Conservation (phyloP, 352 stramenopile species). For the Phytophthora palmivora region DNA sequence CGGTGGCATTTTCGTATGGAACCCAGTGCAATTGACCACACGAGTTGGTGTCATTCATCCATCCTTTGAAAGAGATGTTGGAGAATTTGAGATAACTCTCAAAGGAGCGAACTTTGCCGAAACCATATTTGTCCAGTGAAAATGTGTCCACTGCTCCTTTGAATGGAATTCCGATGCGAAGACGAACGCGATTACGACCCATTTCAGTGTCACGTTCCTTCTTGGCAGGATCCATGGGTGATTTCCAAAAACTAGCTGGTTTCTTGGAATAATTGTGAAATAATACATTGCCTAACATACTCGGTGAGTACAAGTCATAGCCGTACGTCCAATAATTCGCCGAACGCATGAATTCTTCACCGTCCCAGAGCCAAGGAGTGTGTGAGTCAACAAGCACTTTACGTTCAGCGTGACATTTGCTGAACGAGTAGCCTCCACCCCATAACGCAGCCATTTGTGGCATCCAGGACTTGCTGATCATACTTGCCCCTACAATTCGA, state of each 20-base stretch:
- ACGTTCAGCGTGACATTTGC: conserved; percentile 81
- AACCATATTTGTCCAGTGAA: conserved; percentile 58
- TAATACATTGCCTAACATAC: conserved; percentile 52
- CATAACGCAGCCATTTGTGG: conserved; percentile 75
- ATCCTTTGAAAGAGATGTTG: conserved; percentile 56
- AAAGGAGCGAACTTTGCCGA: conserved; percentile 57
- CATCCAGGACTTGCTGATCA: conserved; percentile 70
- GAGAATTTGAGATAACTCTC: conserved; percentile 64
- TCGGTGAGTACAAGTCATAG: conserved; percentile 75
- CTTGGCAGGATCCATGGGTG: conserved; percentile 44
- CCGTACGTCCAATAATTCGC: conserved; percentile 68
- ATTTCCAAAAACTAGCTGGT: conserved; percentile 55
- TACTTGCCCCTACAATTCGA: conserved; percentile 73
- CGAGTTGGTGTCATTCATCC: conserved; percentile 61
- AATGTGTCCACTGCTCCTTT: conserved; percentile 57
- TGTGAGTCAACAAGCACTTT: conserved; percentile 73
- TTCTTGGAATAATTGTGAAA: conserved; percentile 81
- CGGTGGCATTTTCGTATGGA: conserved; percentile 51
- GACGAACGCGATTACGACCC: conserved; percentile 57
- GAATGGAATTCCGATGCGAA: conserved; percentile 58
- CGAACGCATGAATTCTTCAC: conserved; percentile 70
- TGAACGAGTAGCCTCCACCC: conserved; percentile 78
- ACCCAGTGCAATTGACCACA: conserved; percentile 81
- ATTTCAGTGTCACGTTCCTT: conserved; percentile 53
- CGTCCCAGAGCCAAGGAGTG: conserved; percentile 77